phyloP scores from a whole-genome alignment of 306 rosid species.

The Prunus dulcis region DNA sequence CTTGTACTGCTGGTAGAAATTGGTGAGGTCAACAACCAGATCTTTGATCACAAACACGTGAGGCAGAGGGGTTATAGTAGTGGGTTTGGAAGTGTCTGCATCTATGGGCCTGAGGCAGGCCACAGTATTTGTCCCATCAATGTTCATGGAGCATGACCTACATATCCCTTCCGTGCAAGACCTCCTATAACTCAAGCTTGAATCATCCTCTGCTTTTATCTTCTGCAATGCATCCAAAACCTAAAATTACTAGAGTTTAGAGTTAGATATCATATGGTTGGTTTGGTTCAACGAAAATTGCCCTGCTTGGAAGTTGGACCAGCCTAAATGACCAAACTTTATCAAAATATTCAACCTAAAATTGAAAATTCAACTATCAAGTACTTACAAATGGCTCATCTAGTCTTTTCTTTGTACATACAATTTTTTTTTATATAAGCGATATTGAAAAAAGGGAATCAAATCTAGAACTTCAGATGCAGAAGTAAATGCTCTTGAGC shows the following conservation, averaged over 20 bases:
- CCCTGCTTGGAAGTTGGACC: neutral
- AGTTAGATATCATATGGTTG: neutral
- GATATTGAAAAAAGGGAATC: too few relatives aligned
- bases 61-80: conserved; percentile 38
- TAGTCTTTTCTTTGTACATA: neutral
- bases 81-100: conserved; percentile 32
- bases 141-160: conserved; percentile 49
- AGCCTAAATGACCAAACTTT: neutral
- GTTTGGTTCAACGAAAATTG: neutral
- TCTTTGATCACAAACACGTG: conserved; percentile 48
- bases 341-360: neutral
- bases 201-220: conserved; percentile 44
- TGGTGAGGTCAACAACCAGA: conserved; percentile 42
- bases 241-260: conserved; percentile 4
- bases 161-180: conserved; percentile 51
- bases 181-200: conserved; percentile 41
- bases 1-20: conserved; percentile 48
- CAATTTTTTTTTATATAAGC: too few relatives aligned
- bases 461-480: accelerated
- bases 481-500: too few relatives aligned
- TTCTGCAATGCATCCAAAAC: conserved; percentile 47
- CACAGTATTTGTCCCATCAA: conserved; percentile 44
- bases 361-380: neutral
- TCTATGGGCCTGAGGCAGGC: conserved; percentile 40
- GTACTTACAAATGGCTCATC: neutral